These are phyloP conservation scores for Globisporangium nodosum DNA, from an alignment of 352 stramenopile genomes.

Conservation along the genomic window DNA sequence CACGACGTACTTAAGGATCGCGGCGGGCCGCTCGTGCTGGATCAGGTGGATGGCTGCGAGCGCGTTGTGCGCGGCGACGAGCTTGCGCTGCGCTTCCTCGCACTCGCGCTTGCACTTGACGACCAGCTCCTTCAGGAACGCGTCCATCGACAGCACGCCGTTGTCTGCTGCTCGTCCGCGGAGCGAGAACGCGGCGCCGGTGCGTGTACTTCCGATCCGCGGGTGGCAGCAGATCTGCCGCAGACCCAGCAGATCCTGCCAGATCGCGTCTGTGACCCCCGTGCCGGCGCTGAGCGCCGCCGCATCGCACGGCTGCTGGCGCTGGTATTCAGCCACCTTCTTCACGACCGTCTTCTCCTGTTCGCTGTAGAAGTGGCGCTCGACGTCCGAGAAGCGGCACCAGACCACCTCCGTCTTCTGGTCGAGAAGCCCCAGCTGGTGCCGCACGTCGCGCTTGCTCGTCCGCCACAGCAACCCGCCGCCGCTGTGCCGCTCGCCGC, in stretches of 20 bases:
- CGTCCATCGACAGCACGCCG: constrained; percentile 71
- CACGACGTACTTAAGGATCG: constrained; percentile 51
- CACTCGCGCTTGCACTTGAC: constrained; percentile 63
- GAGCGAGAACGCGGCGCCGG: constrained; percentile 6
- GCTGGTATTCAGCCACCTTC: constrained; percentile 26
- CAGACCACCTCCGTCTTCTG: constrained; percentile 56
- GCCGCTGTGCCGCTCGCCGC: constrained; percentile 6
- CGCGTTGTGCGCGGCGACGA: constrained; percentile 73
- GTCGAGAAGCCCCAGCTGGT: constrained; percentile 51
- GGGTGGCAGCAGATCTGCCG: constrained; percentile 92
- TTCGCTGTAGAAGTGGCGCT: constrained; percentile 72
- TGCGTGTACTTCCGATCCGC: constrained; percentile 61
- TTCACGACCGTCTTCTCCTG: constrained; percentile 50
- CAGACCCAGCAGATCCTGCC: constrained; percentile 71
- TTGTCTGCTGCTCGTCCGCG: constrained; percentile 5
- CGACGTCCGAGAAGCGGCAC: constrained; percentile 70
- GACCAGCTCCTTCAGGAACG: constrained; percentile 69
- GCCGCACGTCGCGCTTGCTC: constrained; percentile 63
- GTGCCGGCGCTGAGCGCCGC: no score
- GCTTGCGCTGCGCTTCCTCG: constrained; percentile 76
- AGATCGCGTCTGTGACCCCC: constrained; percentile 38
- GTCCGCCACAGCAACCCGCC: constrained; percentile 72
- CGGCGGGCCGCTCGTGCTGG: constrained; percentile 19
- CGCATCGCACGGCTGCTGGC: constrained; percentile 13
- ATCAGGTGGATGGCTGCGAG: constrained; percentile 47